Evolutionary conservation across 495 filamentous ascomycete species (phyloP).

Genomic region (Alectoria sarmentosa): DNA sequence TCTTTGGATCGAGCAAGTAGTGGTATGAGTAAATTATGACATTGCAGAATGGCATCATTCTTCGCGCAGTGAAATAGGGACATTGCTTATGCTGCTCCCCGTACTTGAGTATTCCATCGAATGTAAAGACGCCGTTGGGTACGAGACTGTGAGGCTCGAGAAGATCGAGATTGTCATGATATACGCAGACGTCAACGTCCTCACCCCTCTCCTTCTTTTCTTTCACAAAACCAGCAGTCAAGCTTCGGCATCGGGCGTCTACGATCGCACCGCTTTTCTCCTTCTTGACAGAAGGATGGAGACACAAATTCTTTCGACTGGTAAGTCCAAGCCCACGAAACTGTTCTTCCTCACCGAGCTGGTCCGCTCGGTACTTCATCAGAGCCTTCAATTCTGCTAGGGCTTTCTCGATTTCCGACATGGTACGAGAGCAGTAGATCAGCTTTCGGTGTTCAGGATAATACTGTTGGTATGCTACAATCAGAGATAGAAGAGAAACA

Average conservation of each 20-base stretch:
- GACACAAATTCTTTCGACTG: conserved; percentile 93
- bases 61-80: conserved; percentile 89
- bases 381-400: conserved; percentile 82
- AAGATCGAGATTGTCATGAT: conserved; percentile 94
- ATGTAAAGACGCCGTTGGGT: conserved; percentile 88
- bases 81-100: conserved; percentile 95
- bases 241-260: conserved; percentile 87
- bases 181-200: conserved; percentile 87
- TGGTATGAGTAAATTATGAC: conserved; percentile 99
- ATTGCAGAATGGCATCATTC: conserved; percentile 99
- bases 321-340: conserved; percentile 89
- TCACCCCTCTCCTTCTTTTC: conserved; percentile 95
- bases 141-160: conserved; percentile 92
- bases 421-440: conserved; percentile 97
- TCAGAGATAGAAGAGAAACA: conserved; percentile 87
- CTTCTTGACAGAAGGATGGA: conserved; percentile 89
- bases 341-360: conserved; percentile 83
- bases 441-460: conserved; percentile 88
- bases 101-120: conserved; percentile 81
- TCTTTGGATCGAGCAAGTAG: conserved; percentile 96
- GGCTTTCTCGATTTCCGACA: conserved; percentile 95
- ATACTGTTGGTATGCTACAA: conserved; percentile 91
- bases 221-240: conserved; percentile 94
- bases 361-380: conserved; percentile 87
- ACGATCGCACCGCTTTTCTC: conserved; percentile 94